These are phyloP conservation scores for Lipomyces yamanashiensis DNA, from an alignment of 805 yeast species.

Conservation along the genomic window DNA sequence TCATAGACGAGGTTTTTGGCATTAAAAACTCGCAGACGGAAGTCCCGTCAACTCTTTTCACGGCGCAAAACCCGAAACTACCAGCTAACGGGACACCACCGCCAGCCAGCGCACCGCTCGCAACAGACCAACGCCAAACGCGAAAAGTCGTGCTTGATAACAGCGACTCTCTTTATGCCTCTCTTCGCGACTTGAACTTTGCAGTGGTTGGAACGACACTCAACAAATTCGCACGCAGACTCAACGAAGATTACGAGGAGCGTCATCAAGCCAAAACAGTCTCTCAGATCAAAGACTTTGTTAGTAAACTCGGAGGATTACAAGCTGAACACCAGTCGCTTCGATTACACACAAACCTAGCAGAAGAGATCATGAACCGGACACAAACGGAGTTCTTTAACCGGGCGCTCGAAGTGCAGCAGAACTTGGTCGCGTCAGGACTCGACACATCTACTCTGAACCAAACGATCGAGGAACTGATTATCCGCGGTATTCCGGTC, in stretches of 20 bases:
- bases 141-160: conserved; percentile 40
- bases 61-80: conserved; percentile 18
- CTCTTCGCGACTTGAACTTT: conserved; percentile 71
- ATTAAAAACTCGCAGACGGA: conserved; percentile 45
- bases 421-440: conserved; percentile 65
- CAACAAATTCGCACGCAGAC: conserved; percentile 68
- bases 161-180: conserved; percentile 55
- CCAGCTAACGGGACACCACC: conserved; percentile 17
- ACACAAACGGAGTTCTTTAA: conserved; percentile 46
- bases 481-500: conserved; percentile 52
- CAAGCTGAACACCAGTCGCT: conserved; percentile 71
- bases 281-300: conserved; percentile 71
- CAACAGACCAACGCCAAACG: conserved; percentile 28
- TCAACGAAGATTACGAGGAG: conserved; percentile 71
- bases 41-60: conserved; percentile 41
- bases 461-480: conserved; percentile 54
- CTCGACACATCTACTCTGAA: conserved; percentile 49
- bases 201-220: conserved; percentile 76
- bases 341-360: conserved; percentile 53
- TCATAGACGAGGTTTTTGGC: conserved; percentile 72
- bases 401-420: conserved; percentile 63
- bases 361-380: conserved; percentile 38
- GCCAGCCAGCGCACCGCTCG: conserved; percentile 7
- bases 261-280: conserved; percentile 62
- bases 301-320: conserved; percentile 66